Conservation (phyloP, 2,329 filamentous ascomycete species). For the Nigrospora sphaerica region DNA sequence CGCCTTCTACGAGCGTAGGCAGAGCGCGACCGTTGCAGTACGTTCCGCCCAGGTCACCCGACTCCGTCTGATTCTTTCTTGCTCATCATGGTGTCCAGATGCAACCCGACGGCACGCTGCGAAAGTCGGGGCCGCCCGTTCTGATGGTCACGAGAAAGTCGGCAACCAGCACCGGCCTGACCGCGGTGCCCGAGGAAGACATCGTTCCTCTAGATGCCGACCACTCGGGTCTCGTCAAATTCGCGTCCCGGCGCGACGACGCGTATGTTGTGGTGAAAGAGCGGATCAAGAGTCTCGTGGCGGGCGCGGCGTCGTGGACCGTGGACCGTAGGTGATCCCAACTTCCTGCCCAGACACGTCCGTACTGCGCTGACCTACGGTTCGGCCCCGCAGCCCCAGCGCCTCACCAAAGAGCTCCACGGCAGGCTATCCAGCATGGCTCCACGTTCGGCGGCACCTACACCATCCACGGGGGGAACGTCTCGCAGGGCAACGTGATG, state of each 20-base stretch:
- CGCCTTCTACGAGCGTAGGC: slow-evolving; percentile 10
- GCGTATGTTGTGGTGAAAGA: slow-evolving; percentile 3
- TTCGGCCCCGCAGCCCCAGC: no score
- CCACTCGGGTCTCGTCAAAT: slow-evolving; percentile 18
- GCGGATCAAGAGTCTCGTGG: neutral
- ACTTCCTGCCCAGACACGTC: no score
- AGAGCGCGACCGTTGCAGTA: slow-evolving; percentile 13
- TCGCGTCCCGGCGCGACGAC: neutral
- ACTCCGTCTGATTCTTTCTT: neutral
- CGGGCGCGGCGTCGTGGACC: neutral
- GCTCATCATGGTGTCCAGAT: neutral
- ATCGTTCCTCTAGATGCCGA: slow-evolving; percentile 12
- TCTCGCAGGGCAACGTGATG: no score
- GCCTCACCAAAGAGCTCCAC: no score
- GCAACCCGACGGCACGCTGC: neutral
- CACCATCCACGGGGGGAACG: no score
- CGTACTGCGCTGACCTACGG: no score
- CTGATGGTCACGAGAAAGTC: slow-evolving; percentile 16
- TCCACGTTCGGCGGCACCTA: no score
- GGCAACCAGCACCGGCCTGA: slow-evolving; percentile 12
- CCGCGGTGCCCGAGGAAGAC: slow-evolving; percentile 9
- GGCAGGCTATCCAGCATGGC: no score
- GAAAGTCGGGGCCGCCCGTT: slow-evolving; percentile 8
- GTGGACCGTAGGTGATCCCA: neutral
- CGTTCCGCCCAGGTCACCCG: neutral